phyloP scores from a whole-genome alignment of 1,284 basidiomycete genomes.

The Microbotryum intermedium region DNA sequence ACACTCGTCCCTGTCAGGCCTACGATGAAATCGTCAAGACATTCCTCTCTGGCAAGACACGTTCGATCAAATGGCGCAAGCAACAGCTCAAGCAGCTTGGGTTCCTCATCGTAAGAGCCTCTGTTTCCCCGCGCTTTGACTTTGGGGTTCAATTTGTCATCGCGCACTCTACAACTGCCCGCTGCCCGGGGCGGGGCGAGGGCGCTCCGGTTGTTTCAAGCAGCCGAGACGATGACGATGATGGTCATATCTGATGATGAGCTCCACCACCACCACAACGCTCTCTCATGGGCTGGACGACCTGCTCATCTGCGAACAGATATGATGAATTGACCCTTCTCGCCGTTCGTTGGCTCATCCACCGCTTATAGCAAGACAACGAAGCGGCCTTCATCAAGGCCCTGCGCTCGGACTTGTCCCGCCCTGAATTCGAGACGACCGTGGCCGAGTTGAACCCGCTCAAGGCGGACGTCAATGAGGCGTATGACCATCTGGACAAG shows the following conservation, averaged over 20 bases:
- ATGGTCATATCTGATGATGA: background rate
- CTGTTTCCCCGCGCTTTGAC: background rate
- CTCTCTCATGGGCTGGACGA: no score
- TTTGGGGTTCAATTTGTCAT: background rate
- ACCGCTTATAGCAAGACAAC: conserved; percentile 34
- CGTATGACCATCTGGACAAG: conserved; percentile 36
- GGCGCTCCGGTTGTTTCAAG: no score
- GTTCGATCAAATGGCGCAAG: conserved; percentile 38
- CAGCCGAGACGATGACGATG: background rate
- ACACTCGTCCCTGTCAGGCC: background rate
- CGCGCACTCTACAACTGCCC: background rate
- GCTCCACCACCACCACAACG: no score
- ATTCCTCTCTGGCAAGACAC: conserved; percentile 39
- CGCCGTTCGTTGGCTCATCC: background rate
- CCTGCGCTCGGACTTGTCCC: conserved; percentile 38
- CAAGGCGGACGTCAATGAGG: conserved; percentile 36
- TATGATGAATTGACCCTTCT: background rate
- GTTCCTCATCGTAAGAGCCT: conserved; percentile 16
- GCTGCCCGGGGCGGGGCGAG: no score
- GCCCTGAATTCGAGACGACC: conserved; percentile 38
- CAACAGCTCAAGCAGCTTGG: conserved; percentile 40
- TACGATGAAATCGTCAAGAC: conserved; percentile 15
- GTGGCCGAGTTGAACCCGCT: conserved; percentile 36
- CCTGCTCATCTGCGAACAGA: no score
- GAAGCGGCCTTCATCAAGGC: conserved; percentile 35